phyloP scores from a whole-genome alignment of 768 basidiomycete species.

The Mycena galericulata region DNA sequence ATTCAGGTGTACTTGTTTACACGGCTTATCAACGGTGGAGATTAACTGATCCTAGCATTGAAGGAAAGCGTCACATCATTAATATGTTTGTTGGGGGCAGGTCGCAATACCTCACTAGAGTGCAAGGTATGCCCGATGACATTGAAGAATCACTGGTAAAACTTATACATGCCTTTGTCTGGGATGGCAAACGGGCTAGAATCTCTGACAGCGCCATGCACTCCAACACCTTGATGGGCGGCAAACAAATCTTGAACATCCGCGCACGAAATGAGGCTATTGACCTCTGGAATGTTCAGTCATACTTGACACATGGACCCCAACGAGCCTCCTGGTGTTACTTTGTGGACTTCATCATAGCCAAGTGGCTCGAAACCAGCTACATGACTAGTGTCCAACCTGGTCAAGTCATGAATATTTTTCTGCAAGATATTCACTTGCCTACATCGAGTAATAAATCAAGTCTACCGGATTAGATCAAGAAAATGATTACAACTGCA shows the following conservation, averaged over 20 bases:
- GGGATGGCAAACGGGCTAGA: no score
- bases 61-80: no score
- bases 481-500: no score
- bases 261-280: constrained; percentile 8
- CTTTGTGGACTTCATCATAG: constrained; percentile 2
- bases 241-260: constrained; percentile 14
- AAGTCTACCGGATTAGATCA: no score
- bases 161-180: background rate
- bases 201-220: no score
- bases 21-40: no score
- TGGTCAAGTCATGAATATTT: background rate
- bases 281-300: no score
- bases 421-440: no score
- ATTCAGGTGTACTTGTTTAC: no score
- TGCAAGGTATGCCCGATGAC: constrained; percentile 42
- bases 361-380: constrained; percentile 7
- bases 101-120: constrained; percentile 39
- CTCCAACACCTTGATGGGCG: background rate
- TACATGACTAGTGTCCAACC: background rate
- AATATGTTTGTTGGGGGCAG: no score
- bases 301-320: background rate
- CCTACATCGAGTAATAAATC: no score
- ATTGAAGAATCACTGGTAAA: constrained; percentile 17
- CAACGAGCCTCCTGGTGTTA: constrained; percentile 1
- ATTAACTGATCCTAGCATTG: no score